A percentile compares a stretch with the other conserved stretches of the same genome.
phyloP scores from a whole-genome alignment of 108 stramenopile genomes.

The Cyclotella atomus region DNA sequence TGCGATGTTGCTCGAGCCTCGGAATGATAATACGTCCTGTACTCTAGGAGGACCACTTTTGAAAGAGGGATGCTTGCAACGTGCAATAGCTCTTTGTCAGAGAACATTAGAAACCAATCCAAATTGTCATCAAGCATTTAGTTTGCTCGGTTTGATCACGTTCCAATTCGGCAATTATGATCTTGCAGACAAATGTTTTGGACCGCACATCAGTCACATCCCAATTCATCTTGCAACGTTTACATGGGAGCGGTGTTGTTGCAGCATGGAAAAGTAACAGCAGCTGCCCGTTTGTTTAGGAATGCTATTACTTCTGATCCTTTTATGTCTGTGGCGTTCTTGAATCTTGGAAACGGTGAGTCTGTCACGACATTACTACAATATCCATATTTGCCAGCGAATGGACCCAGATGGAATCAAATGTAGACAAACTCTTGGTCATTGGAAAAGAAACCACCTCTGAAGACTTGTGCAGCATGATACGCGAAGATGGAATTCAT shows the following conservation, averaged over 20 bases:
- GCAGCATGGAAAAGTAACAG: neutral
- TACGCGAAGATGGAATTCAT: neutral
- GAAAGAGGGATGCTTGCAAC: neutral
- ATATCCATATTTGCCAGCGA: too few relatives aligned
- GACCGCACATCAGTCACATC: neutral
- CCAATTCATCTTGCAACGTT: neutral
- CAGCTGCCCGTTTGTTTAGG: neutral
- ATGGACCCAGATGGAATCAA: neutral
- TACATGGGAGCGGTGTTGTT: neutral
- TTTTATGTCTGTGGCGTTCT: neutral
- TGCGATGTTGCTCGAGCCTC: neutral
- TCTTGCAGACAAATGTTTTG: conserved; percentile 2
- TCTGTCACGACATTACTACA: too few relatives aligned
- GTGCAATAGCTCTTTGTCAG: neutral
- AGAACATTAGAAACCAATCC: conserved; percentile 2
- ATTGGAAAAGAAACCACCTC: neutral
- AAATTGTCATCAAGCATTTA: neutral
- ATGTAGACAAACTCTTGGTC: neutral
- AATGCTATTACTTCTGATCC: conserved; percentile 10
- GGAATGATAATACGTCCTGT: neutral
- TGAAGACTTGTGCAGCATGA: neutral
- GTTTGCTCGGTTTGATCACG: neutral
- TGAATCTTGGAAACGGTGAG: conserved; percentile 12
- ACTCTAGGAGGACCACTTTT: neutral
- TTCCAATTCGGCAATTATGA: neutral